Evolutionary conservation across 352 stramenopile species (phyloP), one percentile per base, ranked within the genome.

Genomic region (Pythium guiyangense): DNA sequence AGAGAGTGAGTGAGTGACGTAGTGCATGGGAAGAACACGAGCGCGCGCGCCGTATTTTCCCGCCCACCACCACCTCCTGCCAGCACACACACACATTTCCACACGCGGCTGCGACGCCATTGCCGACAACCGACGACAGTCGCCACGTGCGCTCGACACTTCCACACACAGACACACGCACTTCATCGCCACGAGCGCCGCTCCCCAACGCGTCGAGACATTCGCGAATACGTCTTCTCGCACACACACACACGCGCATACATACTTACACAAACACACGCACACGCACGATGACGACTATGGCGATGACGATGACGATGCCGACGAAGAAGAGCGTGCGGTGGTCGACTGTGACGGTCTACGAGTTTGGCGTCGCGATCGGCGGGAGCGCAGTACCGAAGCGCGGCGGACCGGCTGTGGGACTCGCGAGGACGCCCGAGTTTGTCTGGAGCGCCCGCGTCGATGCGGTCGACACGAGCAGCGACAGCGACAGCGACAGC

Each of bases 311-410:
- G 39, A 43, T 14, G 4, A 6, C 39, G 39, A 9, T 14, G 39
- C 20, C 43, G 43, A 46, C 43, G 3, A 50, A 49, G 62, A 86
- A 86, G 63, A 60, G 66, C 45, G 76, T 86, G 35, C 67, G 71
- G 17, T 86, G 71, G 71, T 84, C 73, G 31, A 84, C 71, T 27
- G 59, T 86, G 10, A 86, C 76, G 3, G 73, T 86, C 49, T 86
- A 86, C 58, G 76, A 86, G 67, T 86, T 86, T 60, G 71, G 71
- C 49, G 74, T 86, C 34, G 64, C 64, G 15, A 54, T 84, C 27
- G 76, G 76, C 56, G 73, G 74, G 49, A 86, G 76, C 40, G 62
- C 76, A 10, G 63, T 86, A 10, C 76, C 76, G 0, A 68, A 72
- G 29, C 76, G 65, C 27, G 76, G 76, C 11, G 76, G 73, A 5